Percentiles rank a stretch among this genome's conserved stretches.
phyloP scores from a whole-genome alignment of 805 yeast species.

The Pichia nakasei region DNA sequence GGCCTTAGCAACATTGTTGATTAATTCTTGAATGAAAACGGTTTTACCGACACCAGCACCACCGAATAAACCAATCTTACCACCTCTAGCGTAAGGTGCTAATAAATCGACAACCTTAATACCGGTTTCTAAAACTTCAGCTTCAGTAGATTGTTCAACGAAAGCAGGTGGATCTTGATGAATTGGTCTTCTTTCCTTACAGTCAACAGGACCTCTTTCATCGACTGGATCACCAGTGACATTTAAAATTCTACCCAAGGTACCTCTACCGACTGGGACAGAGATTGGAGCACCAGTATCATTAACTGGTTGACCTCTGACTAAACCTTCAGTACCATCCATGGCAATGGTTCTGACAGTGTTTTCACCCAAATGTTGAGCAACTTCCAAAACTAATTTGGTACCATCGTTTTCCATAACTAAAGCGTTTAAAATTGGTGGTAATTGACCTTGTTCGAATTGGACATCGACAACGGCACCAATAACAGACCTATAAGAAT shows the following conservation, averaged over 20 bases:
- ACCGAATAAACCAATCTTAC: conserved; percentile 99
- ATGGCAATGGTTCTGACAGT: conserved; percentile 99
- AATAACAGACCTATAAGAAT: conserved; percentile 69
- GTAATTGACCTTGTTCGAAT: conserved; percentile 94
- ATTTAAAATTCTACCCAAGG: conserved; percentile 97
- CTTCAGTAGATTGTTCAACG: conserved; percentile 94
- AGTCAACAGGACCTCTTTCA: conserved; percentile 97
- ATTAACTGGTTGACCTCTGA: conserved; percentile 84
- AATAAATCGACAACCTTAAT: conserved; percentile 98
- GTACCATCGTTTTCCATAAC: conserved; percentile 67
- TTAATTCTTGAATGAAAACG: conserved; percentile 98
- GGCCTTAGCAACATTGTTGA: conserved; percentile 99
- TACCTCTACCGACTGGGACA: conserved; percentile 98
- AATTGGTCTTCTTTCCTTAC: conserved; percentile 91
- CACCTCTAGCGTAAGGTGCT: conserved; percentile 99
- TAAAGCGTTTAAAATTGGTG: conserved; percentile 95
- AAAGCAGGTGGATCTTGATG: conserved; percentile 97
- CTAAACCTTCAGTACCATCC: conserved; percentile 99
- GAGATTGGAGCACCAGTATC: conserved; percentile 99
- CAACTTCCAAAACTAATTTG: conserved; percentile 89
- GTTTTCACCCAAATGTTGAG: conserved; percentile 99
- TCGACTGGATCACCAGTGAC: conserved; percentile 99
- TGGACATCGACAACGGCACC: conserved; percentile 99
- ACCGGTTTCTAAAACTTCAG: conserved; percentile 99
- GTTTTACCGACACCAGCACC: conserved; percentile 99